Conservation (phyloP, 2,329 filamentous ascomycete genomes). For the Ophiostoma ulmi region DNA sequence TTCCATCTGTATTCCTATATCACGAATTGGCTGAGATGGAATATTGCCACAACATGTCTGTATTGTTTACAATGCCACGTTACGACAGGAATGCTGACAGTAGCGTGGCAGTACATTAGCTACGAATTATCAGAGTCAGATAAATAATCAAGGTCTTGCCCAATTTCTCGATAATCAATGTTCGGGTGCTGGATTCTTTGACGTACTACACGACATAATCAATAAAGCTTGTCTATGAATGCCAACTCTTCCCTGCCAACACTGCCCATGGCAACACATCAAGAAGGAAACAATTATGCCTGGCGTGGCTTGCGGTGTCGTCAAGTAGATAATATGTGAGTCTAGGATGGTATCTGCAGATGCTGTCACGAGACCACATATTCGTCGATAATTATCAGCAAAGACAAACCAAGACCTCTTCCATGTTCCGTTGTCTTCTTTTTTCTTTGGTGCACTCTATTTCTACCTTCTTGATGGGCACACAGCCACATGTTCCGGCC, state of each 20-base stretch:
- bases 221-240: neutral
- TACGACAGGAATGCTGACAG: neutral
- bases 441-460: neutral
- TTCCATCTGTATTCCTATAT: neutral
- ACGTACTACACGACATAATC: neutral
- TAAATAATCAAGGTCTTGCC: neutral
- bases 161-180: neutral
- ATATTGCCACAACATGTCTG: conserved; percentile 5
- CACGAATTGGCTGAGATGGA: neutral
- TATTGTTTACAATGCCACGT: neutral
- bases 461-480: neutral
- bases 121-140: neutral
- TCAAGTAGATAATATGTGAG: neutral
- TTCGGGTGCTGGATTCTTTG: neutral
- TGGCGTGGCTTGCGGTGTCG: neutral
- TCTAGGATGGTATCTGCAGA: neutral
- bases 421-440: neutral
- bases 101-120: neutral
- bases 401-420: neutral
- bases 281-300: neutral
- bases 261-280: neutral
- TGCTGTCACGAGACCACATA: neutral
- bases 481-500: neutral
- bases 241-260: neutral
- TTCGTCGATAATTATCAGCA: no score